Conservation (phyloP, 371 early-diverging fungal genomes). For the Mortierella sp. region DNA sequence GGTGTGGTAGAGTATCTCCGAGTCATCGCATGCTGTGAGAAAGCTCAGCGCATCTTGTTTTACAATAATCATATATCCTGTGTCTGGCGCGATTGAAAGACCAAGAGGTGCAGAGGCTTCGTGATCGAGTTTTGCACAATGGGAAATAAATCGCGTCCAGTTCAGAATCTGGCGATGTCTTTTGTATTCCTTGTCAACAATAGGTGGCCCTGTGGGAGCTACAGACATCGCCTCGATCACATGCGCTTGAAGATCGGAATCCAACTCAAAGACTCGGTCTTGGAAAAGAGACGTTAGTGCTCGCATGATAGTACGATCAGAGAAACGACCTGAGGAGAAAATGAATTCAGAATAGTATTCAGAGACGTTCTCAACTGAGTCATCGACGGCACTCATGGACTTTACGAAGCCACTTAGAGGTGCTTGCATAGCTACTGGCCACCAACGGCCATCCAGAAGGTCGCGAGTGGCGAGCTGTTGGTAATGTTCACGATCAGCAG, state of each 20-base stretch:
- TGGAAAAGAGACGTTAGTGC: slow-evolving; percentile 21
- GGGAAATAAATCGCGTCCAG: slow-evolving; percentile 48
- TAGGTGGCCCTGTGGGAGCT: background rate
- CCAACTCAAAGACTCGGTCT: slow-evolving; percentile 12
- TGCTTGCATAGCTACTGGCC: slow-evolving; percentile 49
- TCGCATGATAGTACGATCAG: slow-evolving; percentile 36
- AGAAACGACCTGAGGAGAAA: slow-evolving; percentile 47
- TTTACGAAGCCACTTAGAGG: slow-evolving; percentile 38
- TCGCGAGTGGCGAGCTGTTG: slow-evolving; percentile 17
- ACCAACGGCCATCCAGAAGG: slow-evolving; percentile 45
- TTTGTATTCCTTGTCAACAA: slow-evolving; percentile 1
- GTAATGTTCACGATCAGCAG: slow-evolving; percentile 25
- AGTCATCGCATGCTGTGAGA: slow-evolving; percentile 50
- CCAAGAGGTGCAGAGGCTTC: slow-evolving; percentile 31
- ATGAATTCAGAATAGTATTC: slow-evolving; percentile 42
- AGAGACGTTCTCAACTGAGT: slow-evolving; percentile 25
- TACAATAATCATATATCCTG: slow-evolving; percentile 43
- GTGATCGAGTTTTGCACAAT: slow-evolving; percentile 46
- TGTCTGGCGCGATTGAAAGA: slow-evolving; percentile 35
- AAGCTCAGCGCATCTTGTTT: slow-evolving; percentile 52
- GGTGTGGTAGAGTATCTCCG: slow-evolving; percentile 48
- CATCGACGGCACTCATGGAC: slow-evolving; percentile 43
- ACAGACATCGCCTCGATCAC: slow-evolving; percentile 24
- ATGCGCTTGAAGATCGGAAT: slow-evolving; percentile 21
- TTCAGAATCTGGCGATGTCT: slow-evolving; percentile 30